A percentile compares a stretch with the other conserved stretches of the same genome.
Evolutionary conservation across 495 filamentous ascomycete species (phyloP).

Genomic region (Thermothielavioides terrestris): DNA sequence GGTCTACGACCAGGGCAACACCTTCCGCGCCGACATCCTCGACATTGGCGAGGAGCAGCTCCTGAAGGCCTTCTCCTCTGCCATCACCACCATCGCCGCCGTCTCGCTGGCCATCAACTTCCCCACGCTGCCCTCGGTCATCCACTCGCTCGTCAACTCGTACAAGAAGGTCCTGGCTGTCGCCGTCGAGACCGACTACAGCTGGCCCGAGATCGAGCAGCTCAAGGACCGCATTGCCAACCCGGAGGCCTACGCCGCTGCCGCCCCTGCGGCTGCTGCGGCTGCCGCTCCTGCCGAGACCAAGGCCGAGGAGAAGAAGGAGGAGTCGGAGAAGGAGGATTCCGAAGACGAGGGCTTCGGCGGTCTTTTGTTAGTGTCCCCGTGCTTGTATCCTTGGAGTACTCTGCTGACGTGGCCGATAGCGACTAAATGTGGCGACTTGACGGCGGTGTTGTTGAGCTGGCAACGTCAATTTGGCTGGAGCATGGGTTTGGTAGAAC

Average conservation of each 20-base stretch:
- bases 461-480: slow-evolving; percentile 32
- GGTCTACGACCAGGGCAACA: slow-evolving; percentile 94
- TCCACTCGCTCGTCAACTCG: slow-evolving; percentile 87
- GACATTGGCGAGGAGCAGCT: slow-evolving; percentile 93
- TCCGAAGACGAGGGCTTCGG: slow-evolving; percentile 52
- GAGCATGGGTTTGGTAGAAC: slow-evolving; percentile 27
- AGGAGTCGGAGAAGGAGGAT: slow-evolving; percentile 54
- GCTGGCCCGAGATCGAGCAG: slow-evolving; percentile 91
- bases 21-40: slow-evolving; percentile 72
- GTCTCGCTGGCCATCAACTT: slow-evolving; percentile 87
- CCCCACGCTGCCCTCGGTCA: slow-evolving; percentile 92
- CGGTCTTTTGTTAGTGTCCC: slow-evolving; percentile 56
- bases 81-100: slow-evolving; percentile 77
- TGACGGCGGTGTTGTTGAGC: slow-evolving; percentile 26
- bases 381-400: not conserved
- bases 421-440: slow-evolving; percentile 38
- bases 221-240: slow-evolving; percentile 99
- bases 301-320: slow-evolving; percentile 49
- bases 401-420: slow-evolving; percentile 12
- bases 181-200: slow-evolving; percentile 82
- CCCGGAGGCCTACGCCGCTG: slow-evolving; percentile 82
- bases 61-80: slow-evolving; percentile 69
- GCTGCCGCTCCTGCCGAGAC: slow-evolving; percentile 46
- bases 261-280: slow-evolving; percentile 61
- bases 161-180: slow-evolving; percentile 97